Base-by-base conservation (phyloP, 2,329 filamentous ascomycete species). In the Paecilomyces sp. region DNA sequence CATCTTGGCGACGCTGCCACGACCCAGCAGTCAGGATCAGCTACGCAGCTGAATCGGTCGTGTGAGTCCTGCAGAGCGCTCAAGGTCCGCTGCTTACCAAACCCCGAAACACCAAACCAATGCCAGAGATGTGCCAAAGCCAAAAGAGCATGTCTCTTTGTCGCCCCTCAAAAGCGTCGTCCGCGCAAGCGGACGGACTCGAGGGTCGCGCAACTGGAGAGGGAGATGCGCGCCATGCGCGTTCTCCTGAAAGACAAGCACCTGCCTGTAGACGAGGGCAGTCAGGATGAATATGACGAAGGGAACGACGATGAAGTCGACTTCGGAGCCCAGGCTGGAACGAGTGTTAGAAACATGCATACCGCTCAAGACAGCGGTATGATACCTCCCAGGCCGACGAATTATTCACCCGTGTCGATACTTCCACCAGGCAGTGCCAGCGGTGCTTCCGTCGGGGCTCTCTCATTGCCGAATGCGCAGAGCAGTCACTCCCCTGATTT, bases 221-320 rank as follows among this genome's bases (percentile, higher is more conserved):
- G 65, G 57, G 72, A 74, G 58, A 74, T 74, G 72, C 70, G 70
- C 9, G 66, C 71, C 59, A 74, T 74, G 72, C 71, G 71, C 41
- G 71, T 71, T 12, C 63, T 72, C 18, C 64, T 74, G 22, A 73
- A 73, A 57, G 71, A 67, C 56, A 60, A 53, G 28, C 70, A 66
- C 1, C 62, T 73, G 9, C 65, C 62, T 1, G 62, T 60, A 15
- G 64, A 70, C 31, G 70, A 72, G 33, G 71, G 65, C 47, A 64
- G 68, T 22, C 63, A 60, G 22, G 70, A 71, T 34, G 66, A 70
- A 33, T 66, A 65, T 3, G 67, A 62, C 7, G 71, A 70, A 54
- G 70, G 68, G 9, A 62, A 60, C 9, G 66, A 66, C 9, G 64
- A 60, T 1, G 67, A 70, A 22, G 58, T 61, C 28, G 68, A 70